Percentiles rank a stretch among this genome's conserved stretches.
Evolutionary conservation across 78 protist species (phyloP).

Genomic region (Dictyostelium intermedium): DNA sequence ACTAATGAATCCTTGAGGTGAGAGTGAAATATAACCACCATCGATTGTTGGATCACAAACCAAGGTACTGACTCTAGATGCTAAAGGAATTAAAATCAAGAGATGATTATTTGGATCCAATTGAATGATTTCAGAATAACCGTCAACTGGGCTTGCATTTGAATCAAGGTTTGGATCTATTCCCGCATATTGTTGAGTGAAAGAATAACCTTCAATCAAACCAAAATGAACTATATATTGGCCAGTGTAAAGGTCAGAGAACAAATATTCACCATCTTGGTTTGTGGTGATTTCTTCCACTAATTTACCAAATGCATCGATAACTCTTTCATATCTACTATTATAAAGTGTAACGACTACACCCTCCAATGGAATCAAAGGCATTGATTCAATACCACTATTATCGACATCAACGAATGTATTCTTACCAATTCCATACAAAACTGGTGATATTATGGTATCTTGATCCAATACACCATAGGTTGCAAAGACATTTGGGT

Average conservation of each 20-base stretch:
- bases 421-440: conserved; percentile 14
- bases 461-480: neutral
- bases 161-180: neutral
- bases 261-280: neutral
- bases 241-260: neutral
- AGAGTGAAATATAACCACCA: conserved; percentile 15
- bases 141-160: conserved; percentile 7
- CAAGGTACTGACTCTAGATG: neutral
- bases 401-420: conserved; percentile 12
- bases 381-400: neutral
- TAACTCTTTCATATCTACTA: neutral
- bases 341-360: neutral
- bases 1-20: conserved; percentile 35
- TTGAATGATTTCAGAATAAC: neutral
- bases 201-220: neutral
- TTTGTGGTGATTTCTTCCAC: neutral
- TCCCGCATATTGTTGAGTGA: neutral
- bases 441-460: neutral
- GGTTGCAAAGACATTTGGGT: neutral
- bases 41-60: conserved; percentile 10
- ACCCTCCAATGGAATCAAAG: neutral
- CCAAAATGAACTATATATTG: conserved; percentile 11
- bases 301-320: neutral
- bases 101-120: neutral
- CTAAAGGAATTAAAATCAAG: neutral